These are phyloP conservation scores for Carex scoparia DNA, from an alignment of 176 grass and related monocot species.

Conservation along the genomic window DNA sequence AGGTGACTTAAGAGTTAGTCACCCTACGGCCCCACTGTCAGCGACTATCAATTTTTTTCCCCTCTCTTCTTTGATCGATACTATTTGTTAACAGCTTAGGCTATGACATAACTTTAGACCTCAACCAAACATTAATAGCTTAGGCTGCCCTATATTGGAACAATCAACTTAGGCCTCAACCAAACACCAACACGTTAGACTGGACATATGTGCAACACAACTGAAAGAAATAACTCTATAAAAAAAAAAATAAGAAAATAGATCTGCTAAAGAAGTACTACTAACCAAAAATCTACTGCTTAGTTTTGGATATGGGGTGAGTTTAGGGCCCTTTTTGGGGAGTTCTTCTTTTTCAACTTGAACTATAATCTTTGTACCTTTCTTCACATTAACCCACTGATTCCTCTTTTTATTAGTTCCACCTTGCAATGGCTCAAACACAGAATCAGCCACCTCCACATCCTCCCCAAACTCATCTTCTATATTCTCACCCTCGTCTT, in stretches of 20 bases:
- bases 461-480: conserved; percentile 57
- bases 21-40: too few relatives aligned
- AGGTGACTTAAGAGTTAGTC: too few relatives aligned
- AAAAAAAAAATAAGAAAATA: conserved; percentile 5
- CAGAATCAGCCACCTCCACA: conserved; percentile 34
- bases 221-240: not conserved
- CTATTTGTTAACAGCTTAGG: too few relatives aligned
- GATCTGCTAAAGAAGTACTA: conserved; percentile 28
- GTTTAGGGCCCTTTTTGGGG: conserved; percentile 73
- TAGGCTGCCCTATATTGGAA: too few relatives aligned
- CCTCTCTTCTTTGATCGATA: too few relatives aligned
- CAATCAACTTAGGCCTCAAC: too few relatives aligned
- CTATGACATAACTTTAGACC: too few relatives aligned
- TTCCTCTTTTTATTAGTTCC: conserved; percentile 39
- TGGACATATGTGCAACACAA: not conserved
- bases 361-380: conserved; percentile 88
- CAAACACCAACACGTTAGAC: not conserved
- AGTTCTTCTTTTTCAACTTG: conserved; percentile 96
- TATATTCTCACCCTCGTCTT: conserved; percentile 44
- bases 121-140: too few relatives aligned
- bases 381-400: conserved; percentile 72
- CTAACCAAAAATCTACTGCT: conserved; percentile 94
- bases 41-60: too few relatives aligned
- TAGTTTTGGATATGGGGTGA: conserved; percentile 82
- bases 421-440: not conserved